Evolutionary conservation across 108 stramenopile species (phyloP).

Genomic region (Discostella stelligeroides): DNA sequence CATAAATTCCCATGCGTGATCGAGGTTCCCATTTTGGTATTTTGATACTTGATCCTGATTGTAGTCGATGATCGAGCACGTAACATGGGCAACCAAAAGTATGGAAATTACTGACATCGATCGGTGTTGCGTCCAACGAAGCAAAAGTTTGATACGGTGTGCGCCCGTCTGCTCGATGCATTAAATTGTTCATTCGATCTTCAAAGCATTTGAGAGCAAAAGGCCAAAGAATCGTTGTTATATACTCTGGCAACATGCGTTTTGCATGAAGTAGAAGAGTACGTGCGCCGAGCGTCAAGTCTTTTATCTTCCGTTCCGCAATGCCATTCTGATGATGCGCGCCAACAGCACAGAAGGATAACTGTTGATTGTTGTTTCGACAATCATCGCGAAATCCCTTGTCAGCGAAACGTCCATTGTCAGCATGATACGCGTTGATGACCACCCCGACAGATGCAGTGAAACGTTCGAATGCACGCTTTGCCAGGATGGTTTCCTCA

Average conservation of each 20-base stretch:
- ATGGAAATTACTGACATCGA: conserved; percentile 19
- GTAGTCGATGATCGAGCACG: conserved; percentile 24
- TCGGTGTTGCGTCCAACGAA: not conserved
- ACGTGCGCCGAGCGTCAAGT: conserved; percentile 14
- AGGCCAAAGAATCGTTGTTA: conserved; percentile 33
- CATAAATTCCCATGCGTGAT: conserved; percentile 27
- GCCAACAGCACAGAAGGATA: conserved; percentile 28
- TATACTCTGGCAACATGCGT: conserved; percentile 15
- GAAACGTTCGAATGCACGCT: conserved; percentile 26
- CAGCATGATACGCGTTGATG: conserved; percentile 40
- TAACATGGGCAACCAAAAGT: conserved; percentile 21
- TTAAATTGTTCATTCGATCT: conserved; percentile 35
- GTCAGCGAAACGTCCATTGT: conserved; percentile 42
- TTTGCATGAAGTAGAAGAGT: conserved; percentile 27
- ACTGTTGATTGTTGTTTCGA: conserved; percentile 7
- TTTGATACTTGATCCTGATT: conserved; percentile 2
- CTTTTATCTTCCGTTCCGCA: too few species aligned
- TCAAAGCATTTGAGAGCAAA: conserved; percentile 49
- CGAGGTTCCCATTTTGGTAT: conserved; percentile 43
- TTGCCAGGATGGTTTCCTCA: conserved; percentile 24
- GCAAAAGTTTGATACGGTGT: conserved; percentile 4
- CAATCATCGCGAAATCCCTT: conserved; percentile 13
- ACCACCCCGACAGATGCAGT: conserved; percentile 19
- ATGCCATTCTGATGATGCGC: too few species aligned
- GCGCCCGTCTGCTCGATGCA: conserved; percentile 9